These are phyloP conservation scores for Teratosphaeria destructans DNA, from an alignment of 2,329 filamentous ascomycete species.

Conservation along the genomic window DNA sequence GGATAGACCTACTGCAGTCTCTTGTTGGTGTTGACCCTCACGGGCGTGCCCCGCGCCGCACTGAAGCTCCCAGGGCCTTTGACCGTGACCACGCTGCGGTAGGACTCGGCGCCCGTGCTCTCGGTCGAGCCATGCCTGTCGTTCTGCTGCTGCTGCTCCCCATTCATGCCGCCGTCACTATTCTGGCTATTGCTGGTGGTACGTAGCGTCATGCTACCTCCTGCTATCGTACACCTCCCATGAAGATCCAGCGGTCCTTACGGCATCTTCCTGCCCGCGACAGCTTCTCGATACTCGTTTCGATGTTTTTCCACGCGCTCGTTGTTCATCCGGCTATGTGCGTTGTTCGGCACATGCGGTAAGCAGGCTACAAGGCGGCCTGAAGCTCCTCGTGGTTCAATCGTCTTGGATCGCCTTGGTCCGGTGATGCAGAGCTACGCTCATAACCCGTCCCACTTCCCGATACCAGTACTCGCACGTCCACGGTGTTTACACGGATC, in stretches of 20 bases:
- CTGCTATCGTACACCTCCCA: constrained; percentile 6
- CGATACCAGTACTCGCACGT: neutral
- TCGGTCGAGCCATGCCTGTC: constrained; percentile 45
- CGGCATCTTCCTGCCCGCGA: neutral
- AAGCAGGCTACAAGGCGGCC: neutral
- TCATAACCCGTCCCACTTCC: neutral
- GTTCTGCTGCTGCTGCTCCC: constrained; percentile 3
- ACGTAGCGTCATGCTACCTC: constrained; percentile 14
- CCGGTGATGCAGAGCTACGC: neutral
- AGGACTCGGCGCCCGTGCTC: constrained; percentile 57
- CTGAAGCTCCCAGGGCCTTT: constrained; percentile 23
- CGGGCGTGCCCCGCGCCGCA: constrained; percentile 11
- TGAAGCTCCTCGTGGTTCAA: neutral
- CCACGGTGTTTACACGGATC: neutral
- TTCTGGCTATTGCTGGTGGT: constrained; percentile 3
- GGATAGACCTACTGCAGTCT: constrained; percentile 33
- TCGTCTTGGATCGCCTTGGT: neutral
- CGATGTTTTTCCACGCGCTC: neutral
- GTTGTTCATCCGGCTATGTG: neutral
- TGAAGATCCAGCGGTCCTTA: neutral
- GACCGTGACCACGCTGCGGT: constrained; percentile 56
- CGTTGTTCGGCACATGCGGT: neutral
- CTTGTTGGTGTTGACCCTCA: constrained; percentile 36
- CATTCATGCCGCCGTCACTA: neutral
- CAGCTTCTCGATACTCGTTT: neutral